Conservation (phyloP, 2,329 filamentous ascomycete species). For the Remersonia thermophila region DNA sequence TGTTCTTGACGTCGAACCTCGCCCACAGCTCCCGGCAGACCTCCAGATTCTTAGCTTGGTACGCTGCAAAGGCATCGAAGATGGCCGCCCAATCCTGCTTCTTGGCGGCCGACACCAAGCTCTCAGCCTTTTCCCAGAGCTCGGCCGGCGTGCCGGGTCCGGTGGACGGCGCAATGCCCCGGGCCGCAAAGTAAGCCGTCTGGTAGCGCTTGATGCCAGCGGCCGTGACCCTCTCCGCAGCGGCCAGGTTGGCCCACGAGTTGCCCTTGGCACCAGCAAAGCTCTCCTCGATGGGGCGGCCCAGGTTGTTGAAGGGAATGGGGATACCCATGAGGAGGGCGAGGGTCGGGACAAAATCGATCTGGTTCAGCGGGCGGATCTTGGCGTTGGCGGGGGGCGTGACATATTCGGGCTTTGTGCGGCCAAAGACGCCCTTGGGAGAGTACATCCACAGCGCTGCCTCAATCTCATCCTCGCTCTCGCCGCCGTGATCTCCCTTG, state of each 20-base stretch:
- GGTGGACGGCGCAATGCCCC: slow-evolving; percentile 51
- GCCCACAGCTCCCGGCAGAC: slow-evolving; percentile 84
- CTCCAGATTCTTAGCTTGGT: slow-evolving; percentile 65
- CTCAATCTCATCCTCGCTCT: slow-evolving; percentile 91
- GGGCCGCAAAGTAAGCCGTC: slow-evolving; percentile 62
- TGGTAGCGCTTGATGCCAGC: slow-evolving; percentile 88
- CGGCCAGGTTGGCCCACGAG: slow-evolving; percentile 65
- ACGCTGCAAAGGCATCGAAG: slow-evolving; percentile 52
- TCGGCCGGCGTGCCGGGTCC: slow-evolving; percentile 40
- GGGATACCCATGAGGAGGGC: slow-evolving; percentile 80
- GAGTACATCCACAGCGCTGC: slow-evolving; percentile 98
- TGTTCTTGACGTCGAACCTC: slow-evolving; percentile 75
- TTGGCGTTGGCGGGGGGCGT: slow-evolving; percentile 61
- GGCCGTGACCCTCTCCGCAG: slow-evolving; percentile 63
- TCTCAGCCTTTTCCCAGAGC: slow-evolving; percentile 45
- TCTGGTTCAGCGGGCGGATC: slow-evolving; percentile 65
- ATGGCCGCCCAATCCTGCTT: slow-evolving; percentile 27
- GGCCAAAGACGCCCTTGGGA: slow-evolving; percentile 72
- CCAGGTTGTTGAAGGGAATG: slow-evolving; percentile 92
- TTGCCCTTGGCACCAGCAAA: slow-evolving; percentile 58
- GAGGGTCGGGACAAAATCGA: slow-evolving; percentile 88
- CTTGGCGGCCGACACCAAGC: slow-evolving; percentile 10
- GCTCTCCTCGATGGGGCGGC: slow-evolving; percentile 84
- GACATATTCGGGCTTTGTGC: slow-evolving; percentile 47
- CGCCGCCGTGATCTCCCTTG: slow-evolving; percentile 96